Percentiles rank a stretch among this genome's conserved stretches.
Conservation (phyloP, 345 rosid species). For the Eucalyptus brandiana region DNA sequence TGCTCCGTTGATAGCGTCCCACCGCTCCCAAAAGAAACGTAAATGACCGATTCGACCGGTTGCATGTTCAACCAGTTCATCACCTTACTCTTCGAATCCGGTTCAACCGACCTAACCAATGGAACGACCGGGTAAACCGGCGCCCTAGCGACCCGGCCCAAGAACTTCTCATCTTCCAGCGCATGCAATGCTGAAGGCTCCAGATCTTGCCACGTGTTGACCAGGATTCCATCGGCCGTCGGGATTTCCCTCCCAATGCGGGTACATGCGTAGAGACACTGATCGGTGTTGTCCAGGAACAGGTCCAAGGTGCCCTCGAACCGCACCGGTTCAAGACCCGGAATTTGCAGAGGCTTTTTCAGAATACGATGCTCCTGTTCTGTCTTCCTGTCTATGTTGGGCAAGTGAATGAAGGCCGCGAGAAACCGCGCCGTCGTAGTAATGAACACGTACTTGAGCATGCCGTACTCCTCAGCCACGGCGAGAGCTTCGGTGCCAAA, state of each 20-base stretch:
- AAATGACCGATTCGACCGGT: slow-evolving; percentile 31
- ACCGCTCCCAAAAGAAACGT: slow-evolving; percentile 65
- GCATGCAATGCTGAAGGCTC: slow-evolving; percentile 19
- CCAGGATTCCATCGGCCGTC: slow-evolving; percentile 29
- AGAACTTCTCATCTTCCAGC: not conserved
- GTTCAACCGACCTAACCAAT: not conserved
- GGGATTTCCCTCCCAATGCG: slow-evolving; percentile 5
- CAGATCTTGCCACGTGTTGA: slow-evolving; percentile 40
- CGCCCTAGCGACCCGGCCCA: not conserved
- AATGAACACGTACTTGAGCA: slow-evolving; percentile 31
- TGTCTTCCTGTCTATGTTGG: slow-evolving; percentile 9
- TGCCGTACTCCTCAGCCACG: slow-evolving; percentile 25
- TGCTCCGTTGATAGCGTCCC: slow-evolving; percentile 32
- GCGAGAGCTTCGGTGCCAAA: slow-evolving; percentile 38
- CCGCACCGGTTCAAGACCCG: slow-evolving; percentile 41
- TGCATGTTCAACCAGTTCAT: slow-evolving; percentile 32
- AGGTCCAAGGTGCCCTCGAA: slow-evolving; percentile 25
- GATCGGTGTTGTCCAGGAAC: not conserved
- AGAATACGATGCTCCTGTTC: slow-evolving; percentile 3
- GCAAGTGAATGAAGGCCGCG: slow-evolving; percentile 22
- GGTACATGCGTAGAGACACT: not conserved
- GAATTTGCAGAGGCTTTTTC: slow-evolving; percentile 15
- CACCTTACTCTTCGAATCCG: not conserved
- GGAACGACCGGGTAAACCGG: slow-evolving; percentile 7
- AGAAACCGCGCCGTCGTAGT: slow-evolving; percentile 53